Evolutionary conservation across 1,284 basidiomycete genomes (phyloP).

Genomic region (Fomitopsis pinicola): DNA sequence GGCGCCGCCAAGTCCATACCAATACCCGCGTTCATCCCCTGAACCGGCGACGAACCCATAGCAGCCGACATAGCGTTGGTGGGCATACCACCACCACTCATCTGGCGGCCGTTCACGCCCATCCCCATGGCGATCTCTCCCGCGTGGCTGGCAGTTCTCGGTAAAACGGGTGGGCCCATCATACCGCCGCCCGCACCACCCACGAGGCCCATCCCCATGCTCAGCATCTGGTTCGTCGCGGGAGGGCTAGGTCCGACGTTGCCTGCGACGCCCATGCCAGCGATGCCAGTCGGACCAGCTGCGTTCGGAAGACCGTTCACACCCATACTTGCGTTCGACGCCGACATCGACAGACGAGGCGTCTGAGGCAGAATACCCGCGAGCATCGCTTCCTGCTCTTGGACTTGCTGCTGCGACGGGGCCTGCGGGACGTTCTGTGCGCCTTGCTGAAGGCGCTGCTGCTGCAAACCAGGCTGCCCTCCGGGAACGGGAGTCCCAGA

Average conservation of each 20-base stretch:
- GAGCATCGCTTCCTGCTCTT: neutral
- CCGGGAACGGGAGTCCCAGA: slow-evolving; percentile 15
- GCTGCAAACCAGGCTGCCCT: neutral
- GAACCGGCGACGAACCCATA: neutral
- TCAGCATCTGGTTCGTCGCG: slow-evolving; percentile 7
- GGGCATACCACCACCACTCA: neutral
- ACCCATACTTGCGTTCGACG: neutral
- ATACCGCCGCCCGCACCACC: slow-evolving; percentile 18
- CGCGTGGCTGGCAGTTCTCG: slow-evolving; percentile 9
- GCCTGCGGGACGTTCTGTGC: neutral
- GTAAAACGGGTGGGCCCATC: slow-evolving; percentile 24
- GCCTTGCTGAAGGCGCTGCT: neutral
- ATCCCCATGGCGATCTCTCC: neutral
- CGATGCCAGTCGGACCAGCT: slow-evolving; percentile 11
- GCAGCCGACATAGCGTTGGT: neutral
- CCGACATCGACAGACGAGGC: slow-evolving; percentile 5
- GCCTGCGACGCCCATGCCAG: slow-evolving; percentile 18
- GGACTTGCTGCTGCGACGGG: neutral
- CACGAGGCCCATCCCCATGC: slow-evolving; percentile 10
- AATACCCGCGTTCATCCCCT: neutral
- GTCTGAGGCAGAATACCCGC: slow-evolving; percentile 11
- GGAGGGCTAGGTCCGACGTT: slow-evolving; percentile 12
- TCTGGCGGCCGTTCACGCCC: slow-evolving; percentile 2
- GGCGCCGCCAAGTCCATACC: slow-evolving; percentile 7
- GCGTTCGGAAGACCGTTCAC: neutral